Evolutionary conservation across 768 basidiomycete genomes (phyloP).

Genomic region (Auricularia sp.): DNA sequence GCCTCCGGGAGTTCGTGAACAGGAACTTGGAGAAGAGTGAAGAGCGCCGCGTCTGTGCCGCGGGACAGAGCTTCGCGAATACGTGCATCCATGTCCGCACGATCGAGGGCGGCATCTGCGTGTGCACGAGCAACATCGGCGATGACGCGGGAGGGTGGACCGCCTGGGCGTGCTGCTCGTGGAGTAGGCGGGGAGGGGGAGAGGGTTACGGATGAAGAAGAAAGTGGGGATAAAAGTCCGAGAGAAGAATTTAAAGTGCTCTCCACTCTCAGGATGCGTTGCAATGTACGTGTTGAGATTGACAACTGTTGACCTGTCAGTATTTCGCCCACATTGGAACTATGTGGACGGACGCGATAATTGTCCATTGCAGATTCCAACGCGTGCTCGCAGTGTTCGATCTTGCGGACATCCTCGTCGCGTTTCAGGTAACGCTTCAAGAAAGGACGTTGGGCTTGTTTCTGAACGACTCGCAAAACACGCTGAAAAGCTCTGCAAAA

Average conservation of each 20-base stretch:
- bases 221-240: conserved; percentile 1
- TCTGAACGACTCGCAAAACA: conserved; percentile 44
- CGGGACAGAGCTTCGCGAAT: conserved; percentile 49
- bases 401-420: conserved; percentile 51
- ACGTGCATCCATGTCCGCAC: conserved; percentile 44
- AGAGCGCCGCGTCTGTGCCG: conserved; percentile 54
- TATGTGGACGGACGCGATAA: conserved; percentile 35
- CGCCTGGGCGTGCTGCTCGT: conserved; percentile 4
- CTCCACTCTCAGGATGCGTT: conserved; percentile 31
- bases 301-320: conserved; percentile 24
- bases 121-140: conserved; percentile 28
- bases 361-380: conserved; percentile 47
- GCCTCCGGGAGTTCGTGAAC: conserved; percentile 66
- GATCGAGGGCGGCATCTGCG: conserved; percentile 41
- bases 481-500: conserved; percentile 19
- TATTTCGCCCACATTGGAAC: not conserved
- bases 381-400: conserved; percentile 41
- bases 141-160: conserved; percentile 18
- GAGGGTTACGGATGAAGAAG: conserved; percentile 6
- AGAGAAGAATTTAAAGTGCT: not conserved
- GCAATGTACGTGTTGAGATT: conserved; percentile 45
- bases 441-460: conserved; percentile 58
- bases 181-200: not conserved
- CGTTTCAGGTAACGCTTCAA: conserved; percentile 69
- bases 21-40: conserved; percentile 44